Conservation (phyloP, 306 rosid genomes). For the Oxytropis ochrocephala region DNA sequence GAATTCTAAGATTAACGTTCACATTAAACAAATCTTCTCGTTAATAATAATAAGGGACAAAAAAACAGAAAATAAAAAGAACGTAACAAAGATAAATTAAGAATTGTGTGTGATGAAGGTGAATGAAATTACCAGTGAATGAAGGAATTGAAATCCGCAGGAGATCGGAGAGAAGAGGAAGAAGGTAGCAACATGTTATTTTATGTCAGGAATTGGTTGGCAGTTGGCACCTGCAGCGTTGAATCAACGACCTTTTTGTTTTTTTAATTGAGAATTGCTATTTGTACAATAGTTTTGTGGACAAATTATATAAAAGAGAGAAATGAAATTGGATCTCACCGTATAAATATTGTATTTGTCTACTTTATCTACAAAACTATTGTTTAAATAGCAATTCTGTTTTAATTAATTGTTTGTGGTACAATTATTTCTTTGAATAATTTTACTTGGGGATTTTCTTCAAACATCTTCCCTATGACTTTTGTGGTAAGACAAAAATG, state of each 20-base stretch:
- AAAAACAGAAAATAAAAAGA: not conserved
- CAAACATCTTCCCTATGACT: too few species aligned
- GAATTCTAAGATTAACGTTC: not conserved
- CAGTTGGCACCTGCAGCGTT: not conserved
- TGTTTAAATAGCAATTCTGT: too few species aligned
- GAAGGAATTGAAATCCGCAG: conserved; percentile 19
- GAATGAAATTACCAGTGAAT: conserved; percentile 9
- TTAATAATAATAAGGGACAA: not conserved
- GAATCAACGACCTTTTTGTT: not conserved
- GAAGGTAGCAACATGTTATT: not conserved
- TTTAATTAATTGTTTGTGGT: too few species aligned
- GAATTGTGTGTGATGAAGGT: not conserved
- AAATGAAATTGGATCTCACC: too few species aligned
- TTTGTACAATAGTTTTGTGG: too few species aligned
- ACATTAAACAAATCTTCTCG: not conserved
- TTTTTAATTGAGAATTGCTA: too few species aligned
- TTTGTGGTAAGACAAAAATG: too few species aligned
- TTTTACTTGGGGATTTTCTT: too few species aligned
- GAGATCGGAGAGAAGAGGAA: not conserved
- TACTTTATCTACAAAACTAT: too few species aligned
- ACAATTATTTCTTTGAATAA: too few species aligned
- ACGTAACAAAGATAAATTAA: not conserved
- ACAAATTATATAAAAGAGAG: too few species aligned
- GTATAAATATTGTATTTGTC: too few species aligned
- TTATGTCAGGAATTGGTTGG: not conserved